Evolutionary conservation across 208 protist species (phyloP), one percentile per base, ranked within the genome.

Genomic region (Wallacemonas sp.): DNA sequence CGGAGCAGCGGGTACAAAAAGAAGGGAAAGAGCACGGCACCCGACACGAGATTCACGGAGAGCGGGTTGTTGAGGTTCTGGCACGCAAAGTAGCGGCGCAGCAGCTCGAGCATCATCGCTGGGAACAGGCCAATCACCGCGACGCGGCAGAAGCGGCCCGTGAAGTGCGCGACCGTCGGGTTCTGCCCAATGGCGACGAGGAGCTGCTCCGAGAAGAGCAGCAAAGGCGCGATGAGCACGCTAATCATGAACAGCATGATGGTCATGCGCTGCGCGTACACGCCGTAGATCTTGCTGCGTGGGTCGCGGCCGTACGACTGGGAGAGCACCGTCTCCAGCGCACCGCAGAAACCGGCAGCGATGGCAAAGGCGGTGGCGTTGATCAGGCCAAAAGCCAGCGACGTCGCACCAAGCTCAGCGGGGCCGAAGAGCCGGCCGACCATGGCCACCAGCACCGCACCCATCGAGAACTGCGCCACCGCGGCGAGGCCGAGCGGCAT

Each of bases 51-150:
- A 48, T 79, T 83, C 36, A 92, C 50, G 3, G 81, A 91, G 7
- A 92, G 76, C 33, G 86, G 79, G 54, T 66, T 76, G 62, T 80
- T 85, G 23, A 92, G 57, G 62, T 90, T 74, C 71, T 95, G 82
- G 62, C 86, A 89, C 1, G 86, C 84, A 62, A 84, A 95, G 70
- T 92, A 95, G 42, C 89, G 84, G 26, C 89, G 81, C 61, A 95
- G 68, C 38, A 95, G 54, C 67, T 92, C 86, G 36, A 95, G 70
- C 72, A 88, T 45, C 84, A 88, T 95, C 26, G 72, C 62, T 2
- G 82, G 79, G 48, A 86, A 87, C 50, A 87, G 65, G n/a, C 79
- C 84, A 65, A 85, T 82, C 20, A 89, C 61, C 5, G 79, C 72
- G 44, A 82, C 64, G 23, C 74, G 84, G 45, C 79, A 90, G 59